These are phyloP conservation scores for Phtheirospermum japonicum DNA, from an alignment of 257 asterid genomes.

Conservation along the genomic window DNA sequence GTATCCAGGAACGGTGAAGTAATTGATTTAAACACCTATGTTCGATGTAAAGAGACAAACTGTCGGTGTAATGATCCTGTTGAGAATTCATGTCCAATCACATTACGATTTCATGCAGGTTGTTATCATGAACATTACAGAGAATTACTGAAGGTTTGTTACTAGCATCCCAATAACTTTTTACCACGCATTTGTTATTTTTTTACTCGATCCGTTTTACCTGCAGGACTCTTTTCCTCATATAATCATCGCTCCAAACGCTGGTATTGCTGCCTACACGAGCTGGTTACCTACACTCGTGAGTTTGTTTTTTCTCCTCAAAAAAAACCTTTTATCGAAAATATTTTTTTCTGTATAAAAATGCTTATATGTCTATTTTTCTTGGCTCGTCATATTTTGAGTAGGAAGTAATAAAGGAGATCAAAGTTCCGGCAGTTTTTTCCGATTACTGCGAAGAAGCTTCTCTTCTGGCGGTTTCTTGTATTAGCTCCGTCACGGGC, in stretches of 20 bases:
- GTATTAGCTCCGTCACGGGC: slow-evolving; percentile 55
- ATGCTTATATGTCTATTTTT: slow-evolving; percentile 11
- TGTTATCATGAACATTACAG: slow-evolving; percentile 68
- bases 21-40: slow-evolving; percentile 48
- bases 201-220: slow-evolving; percentile 20
- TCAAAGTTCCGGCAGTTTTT: slow-evolving; percentile 66
- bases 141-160: slow-evolving; percentile 57
- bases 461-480: slow-evolving; percentile 59
- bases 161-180: background rate
- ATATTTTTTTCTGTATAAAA: background rate
- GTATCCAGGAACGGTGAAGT: slow-evolving; percentile 68
- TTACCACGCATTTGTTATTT: background rate
- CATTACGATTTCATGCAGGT: slow-evolving; percentile 66
- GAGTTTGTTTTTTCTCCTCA: slow-evolving; percentile 36
- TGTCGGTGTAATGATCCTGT: slow-evolving; percentile 59
- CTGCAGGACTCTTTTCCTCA: slow-evolving; percentile 60
- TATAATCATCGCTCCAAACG: slow-evolving; percentile 78
- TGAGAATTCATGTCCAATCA: slow-evolving; percentile 36
- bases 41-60: slow-evolving; percentile 49
- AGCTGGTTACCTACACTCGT: slow-evolving; percentile 95
- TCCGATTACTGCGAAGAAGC: slow-evolving; percentile 98
- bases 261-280: slow-evolving; percentile 86
- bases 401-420: slow-evolving; percentile 65
- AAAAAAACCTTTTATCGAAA: background rate
- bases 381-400: background rate